A percentile compares a stretch with the other conserved stretches of the same genome.
Evolutionary conservation across 371 early-diverging fungal genomes (phyloP).

Genomic region (Smittium mucronatum): DNA sequence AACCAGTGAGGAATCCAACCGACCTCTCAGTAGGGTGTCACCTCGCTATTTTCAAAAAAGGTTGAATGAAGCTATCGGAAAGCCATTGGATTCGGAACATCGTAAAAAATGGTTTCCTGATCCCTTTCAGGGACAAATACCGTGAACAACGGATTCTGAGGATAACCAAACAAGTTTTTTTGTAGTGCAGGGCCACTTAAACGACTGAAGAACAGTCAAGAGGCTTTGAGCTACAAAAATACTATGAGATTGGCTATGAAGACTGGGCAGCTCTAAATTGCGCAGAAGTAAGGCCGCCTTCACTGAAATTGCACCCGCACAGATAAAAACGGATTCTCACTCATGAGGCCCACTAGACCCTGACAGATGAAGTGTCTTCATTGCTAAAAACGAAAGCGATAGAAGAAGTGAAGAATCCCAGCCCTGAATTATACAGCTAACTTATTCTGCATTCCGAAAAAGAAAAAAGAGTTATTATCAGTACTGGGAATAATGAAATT

Average conservation of each 20-base stretch:
- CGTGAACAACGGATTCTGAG: background rate
- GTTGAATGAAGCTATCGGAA: background rate
- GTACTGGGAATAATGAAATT: background rate
- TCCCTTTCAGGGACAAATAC: background rate
- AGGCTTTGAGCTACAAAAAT: background rate
- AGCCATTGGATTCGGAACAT: background rate
- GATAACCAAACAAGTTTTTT: background rate
- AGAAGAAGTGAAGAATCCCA: background rate
- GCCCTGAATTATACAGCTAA: background rate
- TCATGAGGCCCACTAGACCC: background rate
- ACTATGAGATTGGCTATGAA: background rate
- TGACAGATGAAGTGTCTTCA: background rate
- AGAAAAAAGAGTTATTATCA: background rate
- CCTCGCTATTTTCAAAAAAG: background rate
- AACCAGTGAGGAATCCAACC: background rate
- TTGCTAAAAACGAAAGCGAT: background rate
- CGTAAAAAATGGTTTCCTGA: background rate
- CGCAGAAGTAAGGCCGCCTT: background rate
- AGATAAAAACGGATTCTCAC: background rate
- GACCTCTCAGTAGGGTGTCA: background rate
- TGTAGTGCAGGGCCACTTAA: background rate
- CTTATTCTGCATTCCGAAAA: background rate
- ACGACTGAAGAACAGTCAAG: no score
- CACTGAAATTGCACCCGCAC: background rate
- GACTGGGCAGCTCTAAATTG: background rate